Conservation (phyloP, 352 stramenopile genomes). For the Globisporangium uncinulatum region DNA sequence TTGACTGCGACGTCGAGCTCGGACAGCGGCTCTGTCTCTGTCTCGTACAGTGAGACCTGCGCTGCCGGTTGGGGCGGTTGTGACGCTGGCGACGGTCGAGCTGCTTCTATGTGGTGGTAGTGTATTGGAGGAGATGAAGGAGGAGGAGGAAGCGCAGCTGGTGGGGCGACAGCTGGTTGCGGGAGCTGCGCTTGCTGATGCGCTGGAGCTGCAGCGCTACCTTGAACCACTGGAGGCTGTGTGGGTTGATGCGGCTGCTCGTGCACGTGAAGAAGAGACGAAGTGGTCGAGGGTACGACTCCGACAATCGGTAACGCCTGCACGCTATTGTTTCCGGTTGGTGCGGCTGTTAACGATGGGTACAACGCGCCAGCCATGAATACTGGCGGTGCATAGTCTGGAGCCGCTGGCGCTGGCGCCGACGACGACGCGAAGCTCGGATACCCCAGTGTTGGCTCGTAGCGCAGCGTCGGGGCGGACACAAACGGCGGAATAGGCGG, state of each 20-base stretch:
- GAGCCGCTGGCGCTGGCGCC: neutral
- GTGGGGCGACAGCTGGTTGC: neutral
- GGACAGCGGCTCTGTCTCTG: conserved; percentile 4
- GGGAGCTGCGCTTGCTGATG: neutral
- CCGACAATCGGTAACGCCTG: neutral
- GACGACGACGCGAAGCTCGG: neutral
- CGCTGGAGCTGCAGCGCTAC: neutral
- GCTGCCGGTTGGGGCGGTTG: neutral
- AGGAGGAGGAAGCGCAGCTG: too few relatives aligned
- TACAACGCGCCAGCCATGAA: conserved; percentile 11
- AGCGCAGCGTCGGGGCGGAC: conserved; percentile 3
- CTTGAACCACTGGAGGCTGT: neutral
- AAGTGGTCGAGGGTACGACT: neutral
- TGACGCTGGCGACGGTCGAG: neutral
- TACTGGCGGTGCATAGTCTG: neutral
- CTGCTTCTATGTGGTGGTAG: neutral
- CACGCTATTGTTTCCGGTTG: neutral
- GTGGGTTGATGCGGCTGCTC: neutral
- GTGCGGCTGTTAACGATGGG: conserved; percentile 19
- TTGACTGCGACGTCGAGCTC: conserved; percentile 29
- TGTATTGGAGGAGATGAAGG: neutral
- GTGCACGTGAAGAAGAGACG: neutral
- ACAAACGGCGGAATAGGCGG: neutral
- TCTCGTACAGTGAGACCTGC: neutral
- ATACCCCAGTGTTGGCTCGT: neutral